Evolutionary conservation across 192 early-diverging fungal genomes (phyloP), one percentile per base, ranked within the genome.

Genomic region (Kickxella alabastrina): DNA sequence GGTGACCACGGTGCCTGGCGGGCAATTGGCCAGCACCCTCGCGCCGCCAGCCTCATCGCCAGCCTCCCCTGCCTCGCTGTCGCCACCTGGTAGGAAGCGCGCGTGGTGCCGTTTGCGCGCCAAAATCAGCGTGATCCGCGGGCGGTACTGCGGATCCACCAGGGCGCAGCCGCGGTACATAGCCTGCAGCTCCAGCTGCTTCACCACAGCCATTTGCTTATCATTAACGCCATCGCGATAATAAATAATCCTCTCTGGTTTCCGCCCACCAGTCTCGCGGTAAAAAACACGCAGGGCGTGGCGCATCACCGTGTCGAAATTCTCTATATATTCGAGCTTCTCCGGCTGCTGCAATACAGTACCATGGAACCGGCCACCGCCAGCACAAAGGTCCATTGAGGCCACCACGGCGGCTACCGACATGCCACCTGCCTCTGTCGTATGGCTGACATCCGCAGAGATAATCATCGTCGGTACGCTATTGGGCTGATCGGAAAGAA

Each of bases 401-500:
- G 62, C 59, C 2, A 83, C 57, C 3, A 77, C 24, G 7, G 78
- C 65, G 1, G 75, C 78, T 12, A 81, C 73, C 3, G 81, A 81
- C 44, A 71, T 68, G 24, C 54, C 50, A 1, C 49, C 35, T 17
- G 60, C 15, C 43, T 68, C 63, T 5, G 78, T 67, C 2, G 78
- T 68, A n/a, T 83, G 80, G 14, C 63, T 78, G 32, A 82, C 79
- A 44, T 85, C 82, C 15, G 75, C 75, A 0, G 82, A 71, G n/a
- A 86, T 48, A 18, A 84, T 52, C 46, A 85, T 77, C 0, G 82
- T 83, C 13, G 77, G 68, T 9, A 46, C 38, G 14, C n/a, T 9
- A 0, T n/a, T 15, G 4, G 27, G n/a, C 10, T 69, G 42, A 13
- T 39, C 36, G 12, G 31, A 8, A 17, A 58, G 2, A 3, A 41